Evolutionary conservation across 2,329 filamentous ascomycete genomes (phyloP), one percentile per base, ranked within the genome.

Genomic region (Penicillium aurantiogriseum): DNA sequence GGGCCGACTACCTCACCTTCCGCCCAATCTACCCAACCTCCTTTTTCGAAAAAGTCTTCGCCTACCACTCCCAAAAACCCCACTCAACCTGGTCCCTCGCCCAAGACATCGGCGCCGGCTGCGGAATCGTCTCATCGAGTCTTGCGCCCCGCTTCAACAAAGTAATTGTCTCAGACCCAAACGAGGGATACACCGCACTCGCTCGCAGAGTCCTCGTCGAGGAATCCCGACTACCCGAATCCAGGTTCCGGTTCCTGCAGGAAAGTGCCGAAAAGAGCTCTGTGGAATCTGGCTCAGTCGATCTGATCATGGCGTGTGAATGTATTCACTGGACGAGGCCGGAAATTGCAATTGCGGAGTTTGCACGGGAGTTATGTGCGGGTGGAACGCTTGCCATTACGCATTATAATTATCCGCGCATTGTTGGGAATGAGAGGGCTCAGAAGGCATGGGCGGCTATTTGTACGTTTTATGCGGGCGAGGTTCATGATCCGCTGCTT

Each of bases 271-370:
- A 51, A 29, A 51, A 15, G 7, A 45, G 53, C 39, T 44, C 46
- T 5, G 39, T 56, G 21, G 33, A 51, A 11, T 17, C 53, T 7
- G 53, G 17, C 3, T 38, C 46, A 0, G 53, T 56, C 4, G 47
- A 51, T 17, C n/a, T 56, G 31, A 45, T 56, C 39, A 44, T 50
- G 39, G 53, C 40, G 4, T 56, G 53, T 11, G 53, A 56, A 27
- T 56, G 53, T 31, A 56, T 56, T 11, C 53, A 56, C 39, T 56
- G 53, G 53, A 56, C 40, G 19, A 38, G 33, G 8, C 53, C 53
- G 5, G 40, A 51, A 5, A 21, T 39, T 21, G 53, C 53, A 15
- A 56, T 56, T 21, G 21, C 17, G 7, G 53, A 43, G 9, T 56
- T 56, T 38, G 53, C 40, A 11, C 42, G 46, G 6, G 31, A 56